Base-by-base conservation (phyloP, 768 basidiomycete genomes). In the Mycena latifolia region DNA sequence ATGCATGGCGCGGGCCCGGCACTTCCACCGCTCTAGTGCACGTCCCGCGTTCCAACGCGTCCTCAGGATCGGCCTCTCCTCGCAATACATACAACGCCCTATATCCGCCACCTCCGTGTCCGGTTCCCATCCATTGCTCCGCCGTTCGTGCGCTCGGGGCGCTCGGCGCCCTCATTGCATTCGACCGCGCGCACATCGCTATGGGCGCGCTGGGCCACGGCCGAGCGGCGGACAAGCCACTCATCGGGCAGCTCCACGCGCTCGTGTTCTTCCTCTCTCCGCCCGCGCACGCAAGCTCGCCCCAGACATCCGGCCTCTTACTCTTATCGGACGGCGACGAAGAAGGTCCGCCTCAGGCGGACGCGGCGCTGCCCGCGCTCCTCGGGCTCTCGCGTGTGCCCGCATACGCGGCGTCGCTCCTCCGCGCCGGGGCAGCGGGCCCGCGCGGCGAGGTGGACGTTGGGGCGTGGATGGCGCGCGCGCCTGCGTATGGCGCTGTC, bases 401-500 rank as follows among this genome's bases (percentile, higher is more conserved):
- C 1, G 61, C 41, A 18, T 70, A 66, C 29, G 54, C 56, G 0
- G 61, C 57, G 46, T 27, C 22, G 57, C 57, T 70, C 3, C 37
- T 70, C 17, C 64, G 56, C 5, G 55, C 47, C 3, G 67, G 64
- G 47, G 58, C 37, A 9, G 33, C 35, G 11, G 47, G 20, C 39
- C 9, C 39, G 39, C 39, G 39, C 18, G 39, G 39, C 39, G 48
- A 41, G 14, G 56, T 48, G 20, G 65, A 70, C 29, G 65, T 70
- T 1, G 69, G 57, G 3, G 53, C 46, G 45, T 70, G 69, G 69
- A 70, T 70, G 53, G 65, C 45, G 29, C 63, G 68, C 31, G 68
- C 60, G 45, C 65, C 65, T 10, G 69, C 69, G 50, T 70, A 46
- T n/a, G 58, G 57, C 10, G 69, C 69, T 7, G 54, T 70, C 6